phyloP scores from a whole-genome alignment of 176 grass and related monocot genomes.

The Juncus inflexus region DNA sequence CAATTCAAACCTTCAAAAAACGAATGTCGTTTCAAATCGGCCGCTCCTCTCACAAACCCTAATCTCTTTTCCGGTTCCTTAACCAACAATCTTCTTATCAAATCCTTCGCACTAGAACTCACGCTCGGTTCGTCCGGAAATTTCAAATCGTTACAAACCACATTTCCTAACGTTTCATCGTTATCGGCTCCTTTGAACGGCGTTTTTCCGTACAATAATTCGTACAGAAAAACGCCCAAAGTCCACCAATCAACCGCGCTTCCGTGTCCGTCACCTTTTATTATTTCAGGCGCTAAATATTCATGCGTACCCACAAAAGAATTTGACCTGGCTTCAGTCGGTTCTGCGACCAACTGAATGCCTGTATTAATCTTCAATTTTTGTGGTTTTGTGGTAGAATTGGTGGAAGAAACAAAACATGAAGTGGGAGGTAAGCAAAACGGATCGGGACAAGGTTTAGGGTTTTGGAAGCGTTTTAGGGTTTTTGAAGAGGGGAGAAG shows the following conservation, averaged over 20 bases:
- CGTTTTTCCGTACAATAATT: constrained; percentile 67
- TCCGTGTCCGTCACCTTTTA: constrained; percentile 84
- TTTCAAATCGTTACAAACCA: constrained; percentile 52
- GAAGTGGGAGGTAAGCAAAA: constrained; percentile 13
- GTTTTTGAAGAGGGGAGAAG: constrained; percentile 51
- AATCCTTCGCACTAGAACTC: constrained; percentile 41
- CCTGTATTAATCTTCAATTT: constrained; percentile 15
- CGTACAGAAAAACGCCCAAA: constrained; percentile 72
- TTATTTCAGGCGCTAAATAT: constrained; percentile 86
- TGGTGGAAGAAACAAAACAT: constrained; percentile 15
- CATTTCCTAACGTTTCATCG: constrained; percentile 67
- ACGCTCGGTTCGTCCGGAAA: constrained; percentile 48
- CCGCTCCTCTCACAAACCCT: constrained; percentile 53
- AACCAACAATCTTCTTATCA: constrained; percentile 51
- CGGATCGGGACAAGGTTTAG: constrained; percentile 15
- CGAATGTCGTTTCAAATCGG: constrained; percentile 71
- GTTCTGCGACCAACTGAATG: constrained; percentile 54
- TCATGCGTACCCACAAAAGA: constrained; percentile 92
- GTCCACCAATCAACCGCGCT: constrained; percentile 97
- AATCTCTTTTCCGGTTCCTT: constrained; percentile 66
- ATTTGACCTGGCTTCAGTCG: constrained; percentile 60
- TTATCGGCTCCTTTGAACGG: constrained; percentile 76
- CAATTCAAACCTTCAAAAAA: constrained; percentile 90
- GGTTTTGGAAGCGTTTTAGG: background rate
- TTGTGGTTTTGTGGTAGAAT: background rate